Evolutionary conservation across 2,329 filamentous ascomycete genomes (phyloP), one percentile per base, ranked within the genome.

Genomic region (Monilinia fructigena): DNA sequence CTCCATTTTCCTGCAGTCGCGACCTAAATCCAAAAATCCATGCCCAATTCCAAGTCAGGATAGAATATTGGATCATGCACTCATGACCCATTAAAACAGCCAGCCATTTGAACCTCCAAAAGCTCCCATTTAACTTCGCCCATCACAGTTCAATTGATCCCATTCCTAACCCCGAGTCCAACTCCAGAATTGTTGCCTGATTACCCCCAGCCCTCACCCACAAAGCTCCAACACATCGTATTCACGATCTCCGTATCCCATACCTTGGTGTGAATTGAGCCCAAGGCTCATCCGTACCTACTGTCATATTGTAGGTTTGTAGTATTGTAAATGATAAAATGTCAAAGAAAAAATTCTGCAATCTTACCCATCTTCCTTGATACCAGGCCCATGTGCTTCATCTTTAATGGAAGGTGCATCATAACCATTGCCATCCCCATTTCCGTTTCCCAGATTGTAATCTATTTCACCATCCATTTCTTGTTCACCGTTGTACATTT

Each of bases 351-450:
- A 65, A 65, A 60, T 12, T 59, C 20, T 65, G 55, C 48, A 65
- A 72, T 87, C 92, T 93, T 88, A 96, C 92, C 92, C 92, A 77
- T 96, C 92, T 86, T 96, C 92, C 79, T 96, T 96, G 66, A 93
- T 91, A 68, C 88, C 89, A 69, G 90, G 87, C 68, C 84, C 86
- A 71, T 81, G 80, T 55, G 75, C 66, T 59, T 80, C 77, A 66
- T 76, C 73, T 7, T 69, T 69, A 48, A 67, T 62, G 53, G 74
- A 66, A 54, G 73, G 31, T 23, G 45, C 53, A 59, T 66, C 71
- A 68, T 74, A 67, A n/a, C 45, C 18, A 69, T 74, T 74, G 56
- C 68, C 70, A 67, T 72, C 76, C 67, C 75, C 74, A 69, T 76
- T 77, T 55, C 82, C 82, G 68, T 75, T 76, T 54, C 83, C 83